Conservation (phyloP, 179 eudicot species). For the Patellifolia procumbens region DNA sequence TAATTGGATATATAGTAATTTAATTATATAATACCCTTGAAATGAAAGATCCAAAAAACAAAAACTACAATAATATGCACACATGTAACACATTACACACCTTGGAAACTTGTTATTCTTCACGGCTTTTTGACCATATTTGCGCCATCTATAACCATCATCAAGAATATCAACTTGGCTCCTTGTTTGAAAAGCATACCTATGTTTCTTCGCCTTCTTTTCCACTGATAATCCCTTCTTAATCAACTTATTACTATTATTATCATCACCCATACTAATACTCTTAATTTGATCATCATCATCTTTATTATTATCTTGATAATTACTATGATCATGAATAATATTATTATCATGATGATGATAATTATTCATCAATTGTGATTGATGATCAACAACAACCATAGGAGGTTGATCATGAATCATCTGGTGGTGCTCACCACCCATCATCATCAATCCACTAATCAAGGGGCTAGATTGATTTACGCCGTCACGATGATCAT, state of each 20-base stretch:
- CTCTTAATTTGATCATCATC: not conserved
- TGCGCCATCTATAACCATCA: slow-evolving; percentile 85
- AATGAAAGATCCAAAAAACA: not conserved
- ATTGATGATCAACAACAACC: not conserved
- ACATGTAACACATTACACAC: slow-evolving; percentile 33
- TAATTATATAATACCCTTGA: not conserved
- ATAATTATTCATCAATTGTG: not conserved
- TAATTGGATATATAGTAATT: too few relatives aligned
- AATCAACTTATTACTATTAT: not conserved
- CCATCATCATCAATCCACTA: not conserved
- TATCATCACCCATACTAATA: slow-evolving; percentile 6
- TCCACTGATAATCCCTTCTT: not conserved
- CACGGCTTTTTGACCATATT: slow-evolving; percentile 79
- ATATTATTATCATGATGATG: not conserved
- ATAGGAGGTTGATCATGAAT: slow-evolving; percentile 3
- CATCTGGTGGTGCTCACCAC: not conserved
- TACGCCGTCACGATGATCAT: not conserved
- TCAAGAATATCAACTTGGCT: slow-evolving; percentile 86
- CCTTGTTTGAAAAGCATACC: slow-evolving; percentile 74
- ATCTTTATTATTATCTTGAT: not conserved
- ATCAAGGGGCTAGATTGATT: slow-evolving; percentile 13
- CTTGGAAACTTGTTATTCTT: slow-evolving; percentile 75
- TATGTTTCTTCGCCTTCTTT: slow-evolving; percentile 59
- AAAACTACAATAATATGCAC: not conserved
- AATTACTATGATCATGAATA: not conserved